Base-by-base conservation (phyloP, 495 filamentous ascomycete species). In the Talaromyces trachyspermus region DNA sequence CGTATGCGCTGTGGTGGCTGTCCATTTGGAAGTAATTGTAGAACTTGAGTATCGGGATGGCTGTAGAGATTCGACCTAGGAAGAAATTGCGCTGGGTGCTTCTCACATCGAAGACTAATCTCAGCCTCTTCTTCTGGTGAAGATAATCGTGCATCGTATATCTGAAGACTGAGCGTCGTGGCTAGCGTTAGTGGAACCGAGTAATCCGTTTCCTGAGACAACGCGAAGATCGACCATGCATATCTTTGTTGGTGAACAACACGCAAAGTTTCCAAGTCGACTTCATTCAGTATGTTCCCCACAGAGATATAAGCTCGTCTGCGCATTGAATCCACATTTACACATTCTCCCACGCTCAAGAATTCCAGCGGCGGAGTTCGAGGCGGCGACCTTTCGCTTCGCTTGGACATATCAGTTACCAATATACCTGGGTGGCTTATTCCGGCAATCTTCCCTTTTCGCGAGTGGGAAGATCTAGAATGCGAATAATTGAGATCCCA, bases 171-270 rank as follows among this genome's bases (percentile, higher is more conserved):
- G 29, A 84, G 70, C 36, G 81, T 86, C 5, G 90, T 95, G 1
- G 89, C 91, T 11, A 97, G 77, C 3, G 89, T 95, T 23, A 96
- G 63, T 14, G 91, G 91, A 2, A 82, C 76, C 1, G 67, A 71
- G 9, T 77, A 76, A 49, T 82, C 71, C 14, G 77, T 78, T 24
- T 88, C 82, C 48, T 88, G 78, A 0, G 91, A 95, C 29, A 97
- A 65, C 2, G 88, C 82, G 42, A 84, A 86, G 36, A 96, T 89
- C 14, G 85, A 79, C 72, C 83, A 94, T 0, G 88, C 84, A 55
- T 87, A 95, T 25, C 77, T 75, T 47, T 88, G 78, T 44, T 79
- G 78, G 6, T 80, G 81, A 9, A 90, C 64, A 19, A 88, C 74
- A 29, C 78, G 76, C 5, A 95, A 65, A 0, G 87, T 89, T 44